Evolutionary conservation across 768 basidiomycete genomes (phyloP), one percentile per base, ranked within the genome.

Genomic region (Tephrocybe sp.): DNA sequence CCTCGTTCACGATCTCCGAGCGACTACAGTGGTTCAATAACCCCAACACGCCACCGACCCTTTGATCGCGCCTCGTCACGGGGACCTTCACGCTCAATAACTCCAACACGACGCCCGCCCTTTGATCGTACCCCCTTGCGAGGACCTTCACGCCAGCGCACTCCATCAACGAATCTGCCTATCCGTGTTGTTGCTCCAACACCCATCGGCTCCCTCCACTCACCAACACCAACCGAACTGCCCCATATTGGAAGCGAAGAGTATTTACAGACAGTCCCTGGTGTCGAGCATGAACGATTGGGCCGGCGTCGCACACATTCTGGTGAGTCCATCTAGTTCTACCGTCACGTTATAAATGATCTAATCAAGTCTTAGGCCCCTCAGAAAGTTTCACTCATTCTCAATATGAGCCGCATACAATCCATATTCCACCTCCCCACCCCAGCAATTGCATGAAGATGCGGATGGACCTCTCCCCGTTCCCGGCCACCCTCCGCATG

Each of bases 161-260:
- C n/a, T 34, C n/a, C 21, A 36, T 11, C 28, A 10, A 48, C 42
- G 8, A 40, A 41, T 38, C 18, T 53, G 20, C 57, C 50, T 12
- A 58, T 63, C 12, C 48, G 48, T 23, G 47, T 66, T 17, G 36
- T 57, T 15, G 44, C 60, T 46, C 44, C 60, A 30, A 56, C 61
- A 4, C 41, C 54, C 23, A 24, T 40, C 10, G 34, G 28, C 11
- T 49, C 59, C 21, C 50, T 25, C 32, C 45, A 25, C 25, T 42
- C 53, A 15, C 59, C 58, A 8, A 36, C 58, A 30, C 58, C 58
- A 12, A 58, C 48, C 18, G 43, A 43, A 25, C 7, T 36, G 15
- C 58, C 43, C 39, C 54, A 51, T 9, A 37, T 55, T 21, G 56
- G 15, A 10, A 15, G 15, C 34, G 11, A 53, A 4, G 46, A 53